Evolutionary conservation across 2,329 filamentous ascomycete genomes (phyloP).

Genomic region (Pseudocercospora musae): DNA sequence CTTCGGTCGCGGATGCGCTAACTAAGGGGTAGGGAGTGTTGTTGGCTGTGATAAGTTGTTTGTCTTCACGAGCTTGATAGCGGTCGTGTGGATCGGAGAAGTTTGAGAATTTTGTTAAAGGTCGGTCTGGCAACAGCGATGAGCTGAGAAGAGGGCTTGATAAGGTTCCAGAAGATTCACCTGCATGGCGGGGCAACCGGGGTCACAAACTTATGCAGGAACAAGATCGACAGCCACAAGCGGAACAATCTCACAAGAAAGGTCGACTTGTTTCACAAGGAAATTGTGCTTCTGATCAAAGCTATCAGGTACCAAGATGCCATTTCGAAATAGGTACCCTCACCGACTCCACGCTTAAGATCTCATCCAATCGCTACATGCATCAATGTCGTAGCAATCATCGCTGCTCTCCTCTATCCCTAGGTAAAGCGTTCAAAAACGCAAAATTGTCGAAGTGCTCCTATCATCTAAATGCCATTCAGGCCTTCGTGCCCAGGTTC

Average conservation of each 20-base stretch:
- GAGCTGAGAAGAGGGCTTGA: neutral
- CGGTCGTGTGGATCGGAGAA: neutral
- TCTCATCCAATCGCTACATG: neutral
- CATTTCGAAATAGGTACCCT: neutral
- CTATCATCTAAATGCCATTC: neutral
- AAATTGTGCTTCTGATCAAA: neutral
- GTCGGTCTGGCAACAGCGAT: neutral
- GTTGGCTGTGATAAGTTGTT: neutral
- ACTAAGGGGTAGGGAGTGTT: neutral
- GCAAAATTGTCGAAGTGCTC: neutral
- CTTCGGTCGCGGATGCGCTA: neutral
- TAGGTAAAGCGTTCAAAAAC: neutral
- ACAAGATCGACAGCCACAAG: neutral
- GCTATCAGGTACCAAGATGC: neutral
- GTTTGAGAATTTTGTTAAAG: neutral
- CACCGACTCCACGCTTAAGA: neutral
- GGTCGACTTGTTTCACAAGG: neutral
- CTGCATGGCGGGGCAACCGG: neutral
- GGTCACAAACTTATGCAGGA: neutral
- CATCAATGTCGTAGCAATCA: neutral
- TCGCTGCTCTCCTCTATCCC: neutral
- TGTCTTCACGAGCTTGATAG: neutral
- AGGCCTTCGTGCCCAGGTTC: conserved; percentile 6
- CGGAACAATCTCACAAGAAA: neutral
- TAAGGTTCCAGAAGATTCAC: neutral